phyloP scores from a whole-genome alignment of 306 rosid genomes.

The Cicer arietinum region DNA sequence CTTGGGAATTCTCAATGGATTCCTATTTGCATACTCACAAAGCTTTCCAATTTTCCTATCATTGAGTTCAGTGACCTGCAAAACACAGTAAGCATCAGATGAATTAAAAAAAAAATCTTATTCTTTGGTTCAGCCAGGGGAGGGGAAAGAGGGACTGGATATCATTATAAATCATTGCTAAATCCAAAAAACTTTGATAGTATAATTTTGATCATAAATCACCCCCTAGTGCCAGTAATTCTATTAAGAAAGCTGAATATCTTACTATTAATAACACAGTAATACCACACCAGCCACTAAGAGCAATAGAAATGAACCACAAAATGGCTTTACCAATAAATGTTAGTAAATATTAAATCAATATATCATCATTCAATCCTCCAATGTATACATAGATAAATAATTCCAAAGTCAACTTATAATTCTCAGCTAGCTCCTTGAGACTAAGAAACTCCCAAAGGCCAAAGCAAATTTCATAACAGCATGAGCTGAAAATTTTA shows the following conservation, averaged over 20 bases:
- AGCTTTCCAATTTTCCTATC: constrained; percentile 60
- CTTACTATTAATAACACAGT: not conserved
- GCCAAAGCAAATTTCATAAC: not conserved
- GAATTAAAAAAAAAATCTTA: constrained; percentile 10
- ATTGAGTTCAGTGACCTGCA: constrained; percentile 56
- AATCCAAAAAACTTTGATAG: constrained; percentile 16
- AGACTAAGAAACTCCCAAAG: constrained; percentile 23
- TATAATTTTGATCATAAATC: constrained; percentile 21
- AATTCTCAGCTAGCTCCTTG: not conserved
- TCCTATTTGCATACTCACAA: constrained; percentile 57
- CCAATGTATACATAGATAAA: constrained; percentile 15
- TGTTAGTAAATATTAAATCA: constrained; percentile 38
- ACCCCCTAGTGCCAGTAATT: constrained; percentile 14
- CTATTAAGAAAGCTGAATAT: constrained; percentile 26
- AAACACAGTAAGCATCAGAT: constrained; percentile 33
- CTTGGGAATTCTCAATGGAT: constrained; percentile 63
- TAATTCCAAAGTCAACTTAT: constrained; percentile 1
- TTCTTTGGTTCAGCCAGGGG: not conserved
- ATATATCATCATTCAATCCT: constrained; percentile 18
- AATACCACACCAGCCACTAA: not conserved
- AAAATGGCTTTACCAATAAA: constrained; percentile 7
- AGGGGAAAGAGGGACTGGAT: constrained; percentile 23
- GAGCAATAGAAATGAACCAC: constrained; percentile 33
- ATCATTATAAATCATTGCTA: constrained; percentile 35
- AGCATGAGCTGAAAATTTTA: constrained; percentile 42